Percentiles rank a stretch among this genome's conserved stretches.
Evolutionary conservation across 352 stramenopile species (phyloP).

Genomic region (Phytopythium montanum): DNA sequence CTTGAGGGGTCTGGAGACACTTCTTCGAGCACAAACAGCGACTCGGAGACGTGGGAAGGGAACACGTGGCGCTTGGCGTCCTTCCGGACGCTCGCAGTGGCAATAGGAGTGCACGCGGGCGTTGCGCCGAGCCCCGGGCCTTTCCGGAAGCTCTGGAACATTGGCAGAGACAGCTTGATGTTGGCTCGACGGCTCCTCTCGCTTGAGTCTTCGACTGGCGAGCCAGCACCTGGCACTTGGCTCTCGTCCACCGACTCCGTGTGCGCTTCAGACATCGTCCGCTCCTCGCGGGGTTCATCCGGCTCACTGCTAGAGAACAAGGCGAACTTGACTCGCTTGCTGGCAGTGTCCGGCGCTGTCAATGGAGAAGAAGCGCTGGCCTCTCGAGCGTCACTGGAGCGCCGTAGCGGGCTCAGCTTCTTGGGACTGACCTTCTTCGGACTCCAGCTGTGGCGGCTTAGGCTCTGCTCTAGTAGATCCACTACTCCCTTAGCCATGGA

Average conservation of each 20-base stretch:
- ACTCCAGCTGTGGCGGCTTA: constrained; percentile 7
- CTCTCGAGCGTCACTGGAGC: neutral
- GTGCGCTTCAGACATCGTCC: neutral
- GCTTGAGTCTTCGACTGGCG: neutral
- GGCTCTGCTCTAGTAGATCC: constrained; percentile 21
- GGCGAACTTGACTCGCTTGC: constrained; percentile 6
- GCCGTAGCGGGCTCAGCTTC: no score
- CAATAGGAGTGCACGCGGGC: constrained; percentile 64
- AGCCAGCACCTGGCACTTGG: neutral
- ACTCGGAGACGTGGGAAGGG: constrained; percentile 25
- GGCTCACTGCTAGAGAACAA: neutral
- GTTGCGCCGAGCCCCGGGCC: constrained; percentile 47
- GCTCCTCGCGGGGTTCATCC: neutral
- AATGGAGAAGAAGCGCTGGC: neutral
- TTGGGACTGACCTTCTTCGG: neutral
- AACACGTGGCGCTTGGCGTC: constrained; percentile 63
- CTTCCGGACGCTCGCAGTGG: constrained; percentile 64
- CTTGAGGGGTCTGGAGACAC: constrained; percentile 11
- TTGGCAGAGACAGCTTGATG: constrained; percentile 49
- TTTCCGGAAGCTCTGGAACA: constrained; percentile 70
- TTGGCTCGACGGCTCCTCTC: neutral
- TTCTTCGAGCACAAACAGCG: constrained; percentile 12
- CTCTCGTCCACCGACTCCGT: constrained; percentile 5
- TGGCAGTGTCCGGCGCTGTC: neutral
- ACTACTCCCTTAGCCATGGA: constrained; percentile 14